A percentile compares a stretch with the other conserved stretches of the same genome.
Conservation (phyloP, 148 eudicot species). For the Rheum nobile region DNA sequence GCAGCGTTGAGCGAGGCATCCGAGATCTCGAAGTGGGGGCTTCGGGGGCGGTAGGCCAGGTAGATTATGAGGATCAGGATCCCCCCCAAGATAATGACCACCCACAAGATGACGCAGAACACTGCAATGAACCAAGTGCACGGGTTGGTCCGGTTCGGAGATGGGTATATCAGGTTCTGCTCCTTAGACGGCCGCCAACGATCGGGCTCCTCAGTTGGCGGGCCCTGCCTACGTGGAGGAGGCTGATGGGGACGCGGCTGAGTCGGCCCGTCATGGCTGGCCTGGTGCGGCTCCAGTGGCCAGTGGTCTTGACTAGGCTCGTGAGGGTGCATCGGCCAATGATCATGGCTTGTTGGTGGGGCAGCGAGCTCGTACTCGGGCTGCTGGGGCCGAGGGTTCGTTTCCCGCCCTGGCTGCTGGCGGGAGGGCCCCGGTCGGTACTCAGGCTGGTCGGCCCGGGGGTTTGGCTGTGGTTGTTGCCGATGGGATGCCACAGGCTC, state of each 20-base stretch:
- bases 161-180: conserved; percentile 24
- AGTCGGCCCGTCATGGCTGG: background rate
- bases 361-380: background rate
- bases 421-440: background rate
- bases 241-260: conserved; percentile 2
- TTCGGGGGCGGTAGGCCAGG: conserved; percentile 48
- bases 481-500: background rate
- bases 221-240: background rate
- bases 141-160: conserved; percentile 31
- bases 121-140: conserved; percentile 52
- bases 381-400: too few species aligned
- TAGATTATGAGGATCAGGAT: conserved; percentile 56
- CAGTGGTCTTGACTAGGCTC: background rate
- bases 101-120: conserved; percentile 58
- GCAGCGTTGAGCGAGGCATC: conserved; percentile 56
- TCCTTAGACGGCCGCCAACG: background rate
- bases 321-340: background rate
- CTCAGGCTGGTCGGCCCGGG: too few species aligned
- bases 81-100: conserved; percentile 51
- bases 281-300: background rate
- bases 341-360: background rate
- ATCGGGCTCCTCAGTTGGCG: background rate
- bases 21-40: conserved; percentile 53
- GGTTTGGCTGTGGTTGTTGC: too few species aligned
- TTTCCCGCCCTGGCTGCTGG: too few species aligned